These are phyloP conservation scores for Acacia confusa DNA, from an alignment of 306 rosid genomes.

Conservation along the genomic window DNA sequence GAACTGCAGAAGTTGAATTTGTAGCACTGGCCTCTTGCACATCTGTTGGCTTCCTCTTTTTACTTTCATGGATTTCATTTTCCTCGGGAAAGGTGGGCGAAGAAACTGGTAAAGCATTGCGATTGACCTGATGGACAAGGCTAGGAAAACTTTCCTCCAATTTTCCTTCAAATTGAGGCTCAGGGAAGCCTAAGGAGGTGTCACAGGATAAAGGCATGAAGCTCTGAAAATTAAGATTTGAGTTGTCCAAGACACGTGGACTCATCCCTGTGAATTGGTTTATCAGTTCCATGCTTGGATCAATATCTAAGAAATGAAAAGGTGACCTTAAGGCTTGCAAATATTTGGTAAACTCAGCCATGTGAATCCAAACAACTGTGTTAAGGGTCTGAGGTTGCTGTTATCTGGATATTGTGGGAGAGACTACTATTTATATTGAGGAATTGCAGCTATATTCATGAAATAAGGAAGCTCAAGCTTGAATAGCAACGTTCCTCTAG, in stretches of 20 bases:
- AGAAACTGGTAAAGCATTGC: constrained; percentile 28
- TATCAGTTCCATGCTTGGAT: constrained; percentile 45
- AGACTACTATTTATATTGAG: constrained; percentile 43
- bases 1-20: constrained; percentile 53
- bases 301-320: constrained; percentile 51
- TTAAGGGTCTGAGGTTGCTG: constrained; percentile 30
- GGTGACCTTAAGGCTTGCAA: constrained; percentile 49
- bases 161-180: constrained; percentile 46
- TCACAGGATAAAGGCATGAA: constrained; percentile 50
- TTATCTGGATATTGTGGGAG: constrained; percentile 44
- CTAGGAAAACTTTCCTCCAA: constrained; percentile 39
- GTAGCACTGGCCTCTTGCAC: constrained; percentile 48
- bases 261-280: constrained; percentile 39
- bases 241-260: constrained; percentile 35
- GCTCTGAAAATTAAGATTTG: constrained; percentile 47
- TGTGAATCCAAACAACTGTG: constrained; percentile 26
- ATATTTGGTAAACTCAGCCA: constrained; percentile 67
- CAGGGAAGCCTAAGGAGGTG: constrained; percentile 36
- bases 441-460: constrained; percentile 29
- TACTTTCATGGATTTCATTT: constrained; percentile 41
- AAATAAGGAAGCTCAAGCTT: constrained; percentile 41
- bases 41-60: constrained; percentile 53
- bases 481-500: constrained; percentile 38
- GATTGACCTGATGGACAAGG: constrained; percentile 33
- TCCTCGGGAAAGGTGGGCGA: constrained; percentile 23